Percentiles rank a stretch among this genome's conserved stretches.
Evolutionary conservation across 1,139 yeast species (phyloP).

Genomic region (Taphrina deformans): DNA sequence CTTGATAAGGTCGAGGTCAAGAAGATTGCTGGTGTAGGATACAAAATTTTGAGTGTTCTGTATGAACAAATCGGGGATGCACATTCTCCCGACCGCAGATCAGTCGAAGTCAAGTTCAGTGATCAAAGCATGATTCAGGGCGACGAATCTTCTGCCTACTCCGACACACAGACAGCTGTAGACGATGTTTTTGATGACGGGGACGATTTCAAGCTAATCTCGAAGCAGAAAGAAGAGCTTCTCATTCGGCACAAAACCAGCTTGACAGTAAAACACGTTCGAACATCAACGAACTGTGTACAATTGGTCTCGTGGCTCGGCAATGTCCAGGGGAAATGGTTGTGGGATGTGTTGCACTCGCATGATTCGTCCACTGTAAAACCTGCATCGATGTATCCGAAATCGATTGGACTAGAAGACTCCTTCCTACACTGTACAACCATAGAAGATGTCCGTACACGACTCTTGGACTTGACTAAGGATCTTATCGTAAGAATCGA

Average conservation of each 20-base stretch:
- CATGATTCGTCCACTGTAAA: slow-evolving; percentile 41
- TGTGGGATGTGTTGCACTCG: slow-evolving; percentile 45
- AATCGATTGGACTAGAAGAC: slow-evolving; percentile 46
- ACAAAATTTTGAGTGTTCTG: slow-evolving; percentile 35
- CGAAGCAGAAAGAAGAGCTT: slow-evolving; percentile 12
- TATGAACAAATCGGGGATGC: not conserved
- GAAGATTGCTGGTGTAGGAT: slow-evolving; percentile 30
- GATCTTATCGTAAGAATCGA: slow-evolving; percentile 33
- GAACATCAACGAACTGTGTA: not conserved
- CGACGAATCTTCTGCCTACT: not conserved
- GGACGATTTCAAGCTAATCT: slow-evolving; percentile 17
- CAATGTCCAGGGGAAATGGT: slow-evolving; percentile 35
- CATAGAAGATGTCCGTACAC: slow-evolving; percentile 36
- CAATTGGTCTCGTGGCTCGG: slow-evolving; percentile 35
- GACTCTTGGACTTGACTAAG: slow-evolving; percentile 35
- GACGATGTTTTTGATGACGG: slow-evolving; percentile 7
- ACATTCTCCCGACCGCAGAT: not conserved
- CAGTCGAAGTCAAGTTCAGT: not conserved
- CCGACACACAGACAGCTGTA: not conserved
- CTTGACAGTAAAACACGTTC: slow-evolving; percentile 9
- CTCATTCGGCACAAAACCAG: not conserved
- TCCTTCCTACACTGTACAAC: slow-evolving; percentile 40
- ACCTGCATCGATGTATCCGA: slow-evolving; percentile 42
- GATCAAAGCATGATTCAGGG: not conserved
- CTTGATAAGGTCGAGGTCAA: slow-evolving; percentile 18